Evolutionary conservation across 192 early-diverging fungal species (phyloP).

Genomic region (Entophlyctis luteolus): DNA sequence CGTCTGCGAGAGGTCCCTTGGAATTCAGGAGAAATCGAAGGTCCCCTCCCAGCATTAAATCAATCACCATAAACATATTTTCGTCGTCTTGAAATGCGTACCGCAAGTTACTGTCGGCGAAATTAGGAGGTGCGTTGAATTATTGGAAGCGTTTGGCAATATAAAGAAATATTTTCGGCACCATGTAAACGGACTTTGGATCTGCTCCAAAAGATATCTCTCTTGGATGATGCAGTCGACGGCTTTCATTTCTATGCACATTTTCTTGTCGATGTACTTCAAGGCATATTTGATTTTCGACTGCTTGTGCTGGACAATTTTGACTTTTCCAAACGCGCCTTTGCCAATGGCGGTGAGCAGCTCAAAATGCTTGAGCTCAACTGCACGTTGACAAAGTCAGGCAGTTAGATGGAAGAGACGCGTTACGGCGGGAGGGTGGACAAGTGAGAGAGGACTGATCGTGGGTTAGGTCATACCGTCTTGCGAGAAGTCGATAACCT

Average conservation of each 20-base stretch:
- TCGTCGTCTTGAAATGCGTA: slow-evolving; percentile 65
- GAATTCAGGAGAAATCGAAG: slow-evolving; percentile 48
- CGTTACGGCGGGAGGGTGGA: no score
- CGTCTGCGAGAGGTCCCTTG: slow-evolving; percentile 37
- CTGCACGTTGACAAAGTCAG: no score
- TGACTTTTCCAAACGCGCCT: slow-evolving; percentile 92
- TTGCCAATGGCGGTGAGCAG: slow-evolving; percentile 86
- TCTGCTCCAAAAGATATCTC: slow-evolving; percentile 61
- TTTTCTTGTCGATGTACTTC: slow-evolving; percentile 91
- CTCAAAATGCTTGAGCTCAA: slow-evolving; percentile 86
- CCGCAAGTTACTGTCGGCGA: slow-evolving; percentile 38
- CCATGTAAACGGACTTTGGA: slow-evolving; percentile 12
- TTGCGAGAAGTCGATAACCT: slow-evolving; percentile 13
- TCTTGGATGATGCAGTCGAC: slow-evolving; percentile 89
- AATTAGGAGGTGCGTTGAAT: not conserved
- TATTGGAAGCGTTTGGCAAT: not conserved
- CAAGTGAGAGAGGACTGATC: no score
- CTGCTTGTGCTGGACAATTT: slow-evolving; percentile 85
- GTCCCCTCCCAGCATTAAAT: slow-evolving; percentile 57
- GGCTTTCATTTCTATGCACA: slow-evolving; percentile 80
- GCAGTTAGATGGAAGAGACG: no score
- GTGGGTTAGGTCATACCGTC: no score
- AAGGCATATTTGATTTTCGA: slow-evolving; percentile 78
- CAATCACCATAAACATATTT: slow-evolving; percentile 62
- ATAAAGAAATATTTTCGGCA: no score